Base-by-base conservation (phyloP, 208 protist genomes). In the Trypanosoma brucei region DNA sequence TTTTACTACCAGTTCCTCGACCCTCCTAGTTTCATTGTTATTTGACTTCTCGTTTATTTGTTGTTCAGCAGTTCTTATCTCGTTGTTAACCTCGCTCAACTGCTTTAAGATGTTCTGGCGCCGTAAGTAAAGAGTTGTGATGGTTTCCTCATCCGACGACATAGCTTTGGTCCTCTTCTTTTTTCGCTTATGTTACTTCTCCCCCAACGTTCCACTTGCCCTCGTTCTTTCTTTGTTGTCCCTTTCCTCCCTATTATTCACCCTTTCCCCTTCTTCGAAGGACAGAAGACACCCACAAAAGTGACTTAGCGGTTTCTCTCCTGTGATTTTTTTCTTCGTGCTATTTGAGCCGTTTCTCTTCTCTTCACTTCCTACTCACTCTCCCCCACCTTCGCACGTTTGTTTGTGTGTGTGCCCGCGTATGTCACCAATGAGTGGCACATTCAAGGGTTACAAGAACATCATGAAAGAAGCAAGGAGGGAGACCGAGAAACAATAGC, bases 71-170 rank as follows among this genome's bases (percentile, higher is more conserved):
- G 50, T 40, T 54, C 81, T 78, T 45, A 93, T 92, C 31, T 62
- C 76, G 4, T 54, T 70, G 64, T 95, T 88, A 3, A 95, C 76
- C 46, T 95, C 89, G 9, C 73, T 63, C 0, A 95, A 75, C 54
- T 95, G 67, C 64, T 89, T 91, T 42, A 93, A 56, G 9, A 95
- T 65, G 53, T 88, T 75, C 57, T 91, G 80, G 5, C 89, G 76
- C 46, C 76, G 76, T 11, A 81, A 65, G 71, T 95, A 95, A 37
- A 93, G 82, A 22, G 65, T 72, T 2, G 76, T 81, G 7, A 95
- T 61, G 22, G 50, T 65, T 22, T 88, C 84, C 51, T 95, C 89
- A 49, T 91, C 75, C 5, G 65, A 71, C 8, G 62, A 67, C 83
- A 85, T 72, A 69, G 6, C 38, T 34, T 22, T 52, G 35, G 30